phyloP scores from a whole-genome alignment of 352 stramenopile genomes.

The Globisporangium abappressorium region DNA sequence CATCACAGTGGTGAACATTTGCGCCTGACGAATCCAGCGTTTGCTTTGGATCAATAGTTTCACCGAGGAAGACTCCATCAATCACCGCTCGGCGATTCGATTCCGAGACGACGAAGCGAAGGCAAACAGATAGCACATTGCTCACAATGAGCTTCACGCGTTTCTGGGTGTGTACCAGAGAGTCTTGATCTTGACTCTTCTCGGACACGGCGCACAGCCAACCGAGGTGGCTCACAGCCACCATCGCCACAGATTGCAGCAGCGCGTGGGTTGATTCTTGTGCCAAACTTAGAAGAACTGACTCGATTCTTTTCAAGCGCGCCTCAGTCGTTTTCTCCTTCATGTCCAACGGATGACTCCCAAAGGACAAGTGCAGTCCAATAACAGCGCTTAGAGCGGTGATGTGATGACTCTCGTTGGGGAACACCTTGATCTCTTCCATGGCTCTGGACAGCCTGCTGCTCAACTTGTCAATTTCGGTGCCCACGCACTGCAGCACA shows the following conservation, averaged over 20 bases:
- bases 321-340: slow-evolving; percentile 18
- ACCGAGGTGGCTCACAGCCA: slow-evolving; percentile 29
- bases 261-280: slow-evolving; percentile 18
- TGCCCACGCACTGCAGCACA: slow-evolving; percentile 24
- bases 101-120: background rate
- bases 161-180: background rate
- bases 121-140: background rate
- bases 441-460: slow-evolving; percentile 27
- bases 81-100: background rate
- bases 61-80: slow-evolving; percentile 3
- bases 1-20: slow-evolving; percentile 6
- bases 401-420: slow-evolving; percentile 13
- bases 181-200: background rate
- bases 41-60: background rate
- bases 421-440: slow-evolving; percentile 41
- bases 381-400: slow-evolving; percentile 24
- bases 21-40: slow-evolving; percentile 3
- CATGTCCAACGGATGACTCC: slow-evolving; percentile 22
- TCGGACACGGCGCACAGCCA: slow-evolving; percentile 18
- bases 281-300: slow-evolving; percentile 22
- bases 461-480: slow-evolving; percentile 24
- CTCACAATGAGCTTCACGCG: slow-evolving; percentile 7
- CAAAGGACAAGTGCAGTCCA: slow-evolving; percentile 37
- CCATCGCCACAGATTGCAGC: slow-evolving; percentile 19
- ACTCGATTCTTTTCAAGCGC: slow-evolving; percentile 25